Conservation (phyloP, 1,284 basidiomycete species). For the Irpex sp. region DNA sequence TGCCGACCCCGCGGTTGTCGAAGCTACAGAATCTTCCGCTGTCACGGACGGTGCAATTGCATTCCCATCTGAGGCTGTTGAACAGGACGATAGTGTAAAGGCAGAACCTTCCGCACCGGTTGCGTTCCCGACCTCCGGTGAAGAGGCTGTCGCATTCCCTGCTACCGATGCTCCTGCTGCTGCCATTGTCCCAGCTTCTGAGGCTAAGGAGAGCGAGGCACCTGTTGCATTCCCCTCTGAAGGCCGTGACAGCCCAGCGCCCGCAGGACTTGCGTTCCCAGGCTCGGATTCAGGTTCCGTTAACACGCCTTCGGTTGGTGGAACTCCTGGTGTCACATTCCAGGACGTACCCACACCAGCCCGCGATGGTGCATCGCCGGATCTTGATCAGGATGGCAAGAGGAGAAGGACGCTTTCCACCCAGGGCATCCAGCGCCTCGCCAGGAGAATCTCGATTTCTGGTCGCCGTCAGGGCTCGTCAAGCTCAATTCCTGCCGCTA, state of each 20-base stretch:
- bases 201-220: conserved; percentile 15
- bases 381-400: conserved; percentile 68
- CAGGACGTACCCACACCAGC: conserved; percentile 31
- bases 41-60: conserved; percentile 5
- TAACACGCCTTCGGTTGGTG: conserved; percentile 24
- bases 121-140: conserved; percentile 38
- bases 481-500: conserved; percentile 44
- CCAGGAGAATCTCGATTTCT: conserved; percentile 66
- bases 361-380: conserved; percentile 58
- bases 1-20: conserved; percentile 4
- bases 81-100: conserved; percentile 3
- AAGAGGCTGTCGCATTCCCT: conserved; percentile 25
- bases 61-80: conserved; percentile 19
- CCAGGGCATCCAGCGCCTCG: conserved; percentile 79
- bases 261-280: conserved; percentile 33
- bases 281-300: conserved; percentile 28
- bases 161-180: conserved; percentile 11
- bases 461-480: conserved; percentile 55
- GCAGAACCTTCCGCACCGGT: conserved; percentile 21
- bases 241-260: conserved; percentile 21
- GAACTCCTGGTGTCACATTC: conserved; percentile 36
- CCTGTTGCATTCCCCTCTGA: conserved; percentile 25
- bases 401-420: conserved; percentile 69
- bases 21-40: conserved; percentile 12
- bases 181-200: conserved; percentile 17